Evolutionary conservation across 441 rosid genomes (phyloP), one percentile per base, ranked within the genome.

Genomic region (Jatropha podagrica): DNA sequence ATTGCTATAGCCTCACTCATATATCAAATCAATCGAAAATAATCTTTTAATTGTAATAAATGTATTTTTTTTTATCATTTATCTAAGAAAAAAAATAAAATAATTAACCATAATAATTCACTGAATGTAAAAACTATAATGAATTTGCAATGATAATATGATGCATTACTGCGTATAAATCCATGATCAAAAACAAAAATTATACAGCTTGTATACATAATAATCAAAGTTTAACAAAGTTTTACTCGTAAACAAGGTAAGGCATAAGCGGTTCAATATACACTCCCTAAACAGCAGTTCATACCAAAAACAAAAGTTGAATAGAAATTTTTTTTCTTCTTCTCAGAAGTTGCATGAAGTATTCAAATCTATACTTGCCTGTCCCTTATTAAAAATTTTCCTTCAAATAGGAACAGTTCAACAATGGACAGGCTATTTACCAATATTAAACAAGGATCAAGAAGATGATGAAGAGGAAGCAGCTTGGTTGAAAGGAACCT

Each of bases 381-480:
- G 66, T 69, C 58, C 75, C 64, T 77, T 52, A 74, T 74, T 56
- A 80, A 48, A 41, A 46, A 2, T 32, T 27, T 58, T 52, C 55
- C 72, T 71, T 44, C 37, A 32, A n/a, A 73, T 44, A 80, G 5
- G 67, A 38, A 48, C 37, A 49, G 14, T 27, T 69, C 77, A 51
- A 73, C 65, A 69, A 68, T 63, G 68, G 65, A 70, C 56, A 44
- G 44, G 56, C 46, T 41, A 46, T 49, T 27, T 65, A 49, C 37
- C 44, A 27, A 26, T 64, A 41, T 27, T 38, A 40, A 17, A 62
- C 8, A 49, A 60, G 54, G 70, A 65, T 88, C 81, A 85, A 63
- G 90, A 88, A 58, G 90, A 79, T 0, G 85, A 71, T 12, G 86
- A 70, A 11, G 90, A 37, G 5, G 86, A 9, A 40, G 87, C 71